Percentiles rank a stretch among this genome's conserved stretches.
Conservation (phyloP, 805 yeast genomes). For the Torulaspora indica region DNA sequence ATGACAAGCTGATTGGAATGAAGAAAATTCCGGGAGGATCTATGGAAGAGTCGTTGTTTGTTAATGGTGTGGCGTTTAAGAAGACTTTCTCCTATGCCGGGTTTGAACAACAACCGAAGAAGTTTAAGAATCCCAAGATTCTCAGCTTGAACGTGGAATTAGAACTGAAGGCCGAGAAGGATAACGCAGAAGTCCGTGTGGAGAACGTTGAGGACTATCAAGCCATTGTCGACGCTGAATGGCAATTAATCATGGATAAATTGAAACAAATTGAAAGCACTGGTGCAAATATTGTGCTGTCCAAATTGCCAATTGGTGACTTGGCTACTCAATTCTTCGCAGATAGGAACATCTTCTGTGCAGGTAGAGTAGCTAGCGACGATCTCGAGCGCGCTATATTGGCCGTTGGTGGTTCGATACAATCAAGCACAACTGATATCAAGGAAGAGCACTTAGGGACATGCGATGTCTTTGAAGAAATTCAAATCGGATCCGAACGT, state of each 20-base stretch:
- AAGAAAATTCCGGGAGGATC: slow-evolving; percentile 95
- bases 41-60: slow-evolving; percentile 84
- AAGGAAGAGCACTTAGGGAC: slow-evolving; percentile 71
- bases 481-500: slow-evolving; percentile 93
- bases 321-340: slow-evolving; percentile 98
- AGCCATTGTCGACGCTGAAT: slow-evolving; percentile 97
- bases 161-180: slow-evolving; percentile 96
- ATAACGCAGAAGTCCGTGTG: slow-evolving; percentile 96
- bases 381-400: slow-evolving; percentile 89
- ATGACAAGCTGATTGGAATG: slow-evolving; percentile 87
- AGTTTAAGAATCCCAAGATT: slow-evolving; percentile 72
- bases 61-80: slow-evolving; percentile 94
- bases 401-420: slow-evolving; percentile 92
- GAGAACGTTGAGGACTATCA: slow-evolving; percentile 92
- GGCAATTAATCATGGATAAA: slow-evolving; percentile 88
- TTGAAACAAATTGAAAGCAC: slow-evolving; percentile 73
- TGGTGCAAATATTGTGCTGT: slow-evolving; percentile 89
- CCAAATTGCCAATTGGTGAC: slow-evolving; percentile 96
- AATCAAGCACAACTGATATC: slow-evolving; percentile 71
- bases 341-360: slow-evolving; percentile 92
- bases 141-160: slow-evolving; percentile 84
- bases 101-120: slow-evolving; percentile 96
- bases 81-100: slow-evolving; percentile 98
- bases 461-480: slow-evolving; percentile 82
- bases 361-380: slow-evolving; percentile 85